A percentile compares a stretch with the other conserved stretches of the same genome.
These are phyloP conservation scores for Pseudogymnoascus sp. DNA, from an alignment of 2,329 filamentous ascomycete genomes.

Conservation along the genomic window DNA sequence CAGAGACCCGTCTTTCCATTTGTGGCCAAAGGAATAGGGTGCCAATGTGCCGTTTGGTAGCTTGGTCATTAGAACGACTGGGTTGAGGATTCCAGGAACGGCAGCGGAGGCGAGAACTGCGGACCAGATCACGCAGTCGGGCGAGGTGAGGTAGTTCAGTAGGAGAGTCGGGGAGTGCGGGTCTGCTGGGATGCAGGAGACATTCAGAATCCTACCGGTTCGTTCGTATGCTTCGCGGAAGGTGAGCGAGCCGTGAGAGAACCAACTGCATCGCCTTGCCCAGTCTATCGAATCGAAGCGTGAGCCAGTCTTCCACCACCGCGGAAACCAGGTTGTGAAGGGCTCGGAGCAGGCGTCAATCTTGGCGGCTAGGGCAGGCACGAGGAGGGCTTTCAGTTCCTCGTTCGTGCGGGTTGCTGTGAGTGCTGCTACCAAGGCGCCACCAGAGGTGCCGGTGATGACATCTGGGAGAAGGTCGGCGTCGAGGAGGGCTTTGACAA, in stretches of 20 bases:
- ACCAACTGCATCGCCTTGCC: constrained; percentile 82
- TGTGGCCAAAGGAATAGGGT: constrained; percentile 95
- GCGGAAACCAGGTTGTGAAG: constrained; percentile 65
- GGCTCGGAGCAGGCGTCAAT: constrained; percentile 83
- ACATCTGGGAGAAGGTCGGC: constrained; percentile 82
- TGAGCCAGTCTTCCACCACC: constrained; percentile 90
- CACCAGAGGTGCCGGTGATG: constrained; percentile 93
- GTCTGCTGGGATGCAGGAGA: constrained; percentile 91
- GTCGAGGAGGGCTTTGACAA: constrained; percentile 83
- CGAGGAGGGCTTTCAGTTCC: constrained; percentile 76
- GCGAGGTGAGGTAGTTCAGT: constrained; percentile 89
- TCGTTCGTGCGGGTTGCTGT: constrained; percentile 87
- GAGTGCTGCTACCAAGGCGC: constrained; percentile 80
- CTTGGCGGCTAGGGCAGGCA: constrained; percentile 76
- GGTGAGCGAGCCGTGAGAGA: constrained; percentile 82
- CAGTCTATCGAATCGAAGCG: constrained; percentile 91
- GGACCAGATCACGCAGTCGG: constrained; percentile 98
- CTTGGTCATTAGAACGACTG: constrained; percentile 90
- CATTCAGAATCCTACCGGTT: constrained; percentile 90
- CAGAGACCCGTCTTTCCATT: constrained; percentile 96
- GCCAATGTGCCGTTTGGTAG: constrained; percentile 67
- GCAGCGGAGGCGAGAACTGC: constrained; percentile 91
- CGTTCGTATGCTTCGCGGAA: constrained; percentile 92
- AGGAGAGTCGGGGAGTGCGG: constrained; percentile 86
- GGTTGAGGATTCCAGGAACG: constrained; percentile 92